Evolutionary conservation across 306 rosid species (phyloP), one percentile per base, ranked within the genome.

Genomic region (Quercus bicolor): DNA sequence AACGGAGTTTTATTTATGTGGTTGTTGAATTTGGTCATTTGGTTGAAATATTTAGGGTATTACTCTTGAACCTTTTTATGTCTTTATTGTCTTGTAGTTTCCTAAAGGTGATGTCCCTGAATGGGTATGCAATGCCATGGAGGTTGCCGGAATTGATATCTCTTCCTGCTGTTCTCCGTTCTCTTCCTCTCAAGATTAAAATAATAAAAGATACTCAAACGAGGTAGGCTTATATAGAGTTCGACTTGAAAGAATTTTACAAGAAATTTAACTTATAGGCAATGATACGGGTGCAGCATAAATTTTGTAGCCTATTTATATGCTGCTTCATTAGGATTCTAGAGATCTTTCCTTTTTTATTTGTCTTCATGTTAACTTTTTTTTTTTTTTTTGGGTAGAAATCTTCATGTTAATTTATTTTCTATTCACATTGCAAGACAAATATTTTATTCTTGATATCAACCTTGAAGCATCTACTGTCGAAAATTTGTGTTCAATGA

Each of bases 61-160:
- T 34, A 56, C 14, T 54, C 64, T 73, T 55, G 73, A 66, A 70
- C 52, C 54, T 52, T 52, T 15, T 57, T 21, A 9, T 59, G 6
- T 55, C 68, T 57, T 78, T 78, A 2, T 77, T 66, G 71, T 53
- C 74, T 77, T 86, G 84, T 86, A 94, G 98, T 94, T 94, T 77
- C 97, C 97, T 0, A 68, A 87, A 66, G 97, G 98, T 9, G 92
- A 94, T 81, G 90, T 92, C 76, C 97, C 96, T 1, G 95, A 92
- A 82, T 95, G 98, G 98, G 98, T 95, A 68, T 87, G 94, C 87
- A 78, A 92, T 80, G 98, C 98, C 60, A 95, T 95, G 98, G 98
- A 95, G 84, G 98, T 92, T 77, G 98, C 98, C 29, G 99, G 97
- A 80, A 87, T 96, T 24, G 90, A 96, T 76, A 91, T 93, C 77